Conservation (phyloP, 1,284 basidiomycete species). For the Pseudozyma sp. region DNA sequence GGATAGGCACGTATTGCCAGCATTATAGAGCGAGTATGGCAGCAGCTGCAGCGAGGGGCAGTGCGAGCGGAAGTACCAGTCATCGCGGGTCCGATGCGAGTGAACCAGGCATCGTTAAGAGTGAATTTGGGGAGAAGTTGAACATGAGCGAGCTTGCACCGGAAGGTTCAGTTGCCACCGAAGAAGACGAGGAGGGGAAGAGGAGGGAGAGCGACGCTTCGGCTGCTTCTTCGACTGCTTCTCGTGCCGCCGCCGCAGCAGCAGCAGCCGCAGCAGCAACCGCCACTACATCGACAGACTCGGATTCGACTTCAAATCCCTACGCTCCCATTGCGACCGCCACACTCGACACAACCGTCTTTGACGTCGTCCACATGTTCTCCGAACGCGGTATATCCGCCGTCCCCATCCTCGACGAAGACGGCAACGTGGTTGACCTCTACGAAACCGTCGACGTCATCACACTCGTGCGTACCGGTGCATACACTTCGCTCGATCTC, state of each 20-base stretch:
- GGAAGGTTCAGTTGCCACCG: not conserved
- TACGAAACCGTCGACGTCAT: conserved; percentile 99
- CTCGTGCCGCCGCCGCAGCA: conserved; percentile 5
- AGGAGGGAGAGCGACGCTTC: conserved; percentile 16
- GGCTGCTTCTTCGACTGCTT: conserved; percentile 8
- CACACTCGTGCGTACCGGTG: conserved; percentile 82
- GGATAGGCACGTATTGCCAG: conserved; percentile 90
- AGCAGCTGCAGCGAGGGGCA: not conserved
- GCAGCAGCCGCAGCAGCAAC: not conserved
- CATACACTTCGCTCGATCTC: conserved; percentile 91
- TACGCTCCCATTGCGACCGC: conserved; percentile 93
- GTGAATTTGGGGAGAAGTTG: conserved; percentile 11
- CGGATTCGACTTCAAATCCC: conserved; percentile 68
- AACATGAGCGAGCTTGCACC: conserved; percentile 28
- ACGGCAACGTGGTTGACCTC: conserved; percentile 93
- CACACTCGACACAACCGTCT: conserved; percentile 89
- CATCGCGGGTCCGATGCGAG: conserved; percentile 41
- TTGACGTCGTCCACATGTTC: conserved; percentile 99
- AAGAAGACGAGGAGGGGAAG: not conserved
- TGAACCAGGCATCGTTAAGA: conserved; percentile 31
- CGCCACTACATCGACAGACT: not conserved
- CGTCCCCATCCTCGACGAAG: conserved; percentile 92
- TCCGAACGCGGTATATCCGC: conserved; percentile 94
- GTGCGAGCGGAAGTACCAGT: not conserved
- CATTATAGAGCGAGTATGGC: conserved; percentile 6